Percentiles rank a stretch among this genome's conserved stretches.
phyloP scores from a whole-genome alignment of 2,329 filamentous ascomycete species.

The Ceratocystis lukuohia region DNA sequence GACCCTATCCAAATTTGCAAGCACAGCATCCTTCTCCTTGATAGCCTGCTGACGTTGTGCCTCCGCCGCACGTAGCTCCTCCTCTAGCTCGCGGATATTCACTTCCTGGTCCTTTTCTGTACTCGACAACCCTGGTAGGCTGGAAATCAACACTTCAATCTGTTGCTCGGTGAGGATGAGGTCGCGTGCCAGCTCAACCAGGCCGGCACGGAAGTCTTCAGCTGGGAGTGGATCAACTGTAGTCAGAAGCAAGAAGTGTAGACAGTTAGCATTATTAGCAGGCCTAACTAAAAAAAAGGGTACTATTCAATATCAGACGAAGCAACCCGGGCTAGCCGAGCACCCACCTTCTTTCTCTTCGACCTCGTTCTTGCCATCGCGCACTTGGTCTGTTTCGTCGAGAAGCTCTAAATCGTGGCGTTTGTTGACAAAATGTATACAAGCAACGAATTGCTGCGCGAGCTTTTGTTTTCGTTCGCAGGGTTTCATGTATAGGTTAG shows the following conservation, averaged over 20 bases:
- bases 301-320: no score
- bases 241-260: not conserved
- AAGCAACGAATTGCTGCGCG: slow-evolving; percentile 54
- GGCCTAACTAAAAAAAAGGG: no score
- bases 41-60: slow-evolving; percentile 48
- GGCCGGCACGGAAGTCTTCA: slow-evolving; percentile 52
- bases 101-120: slow-evolving; percentile 65
- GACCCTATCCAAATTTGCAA: slow-evolving; percentile 46
- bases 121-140: slow-evolving; percentile 62
- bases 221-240: slow-evolving; percentile 47
- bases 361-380: slow-evolving; percentile 43
- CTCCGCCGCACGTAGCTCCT: slow-evolving; percentile 50
- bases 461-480: slow-evolving; percentile 33
- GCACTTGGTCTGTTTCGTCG: slow-evolving; percentile 43
- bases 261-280: no score
- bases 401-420: slow-evolving; percentile 55
- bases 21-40: slow-evolving; percentile 48
- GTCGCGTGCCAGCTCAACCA: slow-evolving; percentile 62
- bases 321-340: not conserved
- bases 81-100: slow-evolving; percentile 50
- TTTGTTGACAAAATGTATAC: slow-evolving; percentile 50
- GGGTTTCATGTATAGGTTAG: not conserved
- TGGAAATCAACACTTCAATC: slow-evolving; percentile 63
- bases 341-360: slow-evolving; percentile 37
- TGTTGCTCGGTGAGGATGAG: slow-evolving; percentile 70